Conservation (phyloP, 805 yeast genomes). For the Torulaspora franciscae region DNA sequence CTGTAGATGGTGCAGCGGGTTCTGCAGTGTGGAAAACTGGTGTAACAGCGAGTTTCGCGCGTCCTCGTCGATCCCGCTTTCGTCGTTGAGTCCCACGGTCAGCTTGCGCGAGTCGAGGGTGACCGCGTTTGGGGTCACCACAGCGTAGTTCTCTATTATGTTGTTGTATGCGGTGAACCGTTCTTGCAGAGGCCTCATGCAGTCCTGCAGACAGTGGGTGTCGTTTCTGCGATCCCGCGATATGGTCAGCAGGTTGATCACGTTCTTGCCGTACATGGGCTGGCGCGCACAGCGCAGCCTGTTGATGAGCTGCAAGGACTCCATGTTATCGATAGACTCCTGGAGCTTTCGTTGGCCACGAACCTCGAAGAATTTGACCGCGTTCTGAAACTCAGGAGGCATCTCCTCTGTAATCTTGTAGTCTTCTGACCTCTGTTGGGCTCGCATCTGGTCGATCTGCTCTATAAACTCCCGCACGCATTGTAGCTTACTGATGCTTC, state of each 20-base stretch:
- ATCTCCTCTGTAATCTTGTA: conserved; percentile 15
- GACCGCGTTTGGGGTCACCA: conserved; percentile 83
- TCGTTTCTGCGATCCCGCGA: conserved; percentile 29
- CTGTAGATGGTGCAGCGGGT: conserved; percentile 76
- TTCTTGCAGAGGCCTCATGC: conserved; percentile 41
- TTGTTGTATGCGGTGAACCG: conserved; percentile 42
- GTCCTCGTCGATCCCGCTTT: conserved; percentile 25
- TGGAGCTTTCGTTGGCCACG: conserved; percentile 49
- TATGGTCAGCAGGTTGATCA: conserved; percentile 42
- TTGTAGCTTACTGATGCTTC: conserved; percentile 42
- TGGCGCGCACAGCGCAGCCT: conserved; percentile 54
- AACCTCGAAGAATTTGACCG: conserved; percentile 56
- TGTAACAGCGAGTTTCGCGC: conserved; percentile 23
- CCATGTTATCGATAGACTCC: conserved; percentile 47
- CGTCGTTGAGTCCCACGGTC: conserved; percentile 26
- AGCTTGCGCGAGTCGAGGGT: conserved; percentile 60
- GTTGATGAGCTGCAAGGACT: conserved; percentile 60
- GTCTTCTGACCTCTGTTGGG: conserved; percentile 14
- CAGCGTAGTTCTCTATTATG: conserved; percentile 68
- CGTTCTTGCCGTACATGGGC: conserved; percentile 66
- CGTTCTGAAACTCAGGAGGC: conserved; percentile 33
- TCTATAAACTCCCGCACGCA: conserved; percentile 44
- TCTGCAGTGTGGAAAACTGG: conserved; percentile 25
- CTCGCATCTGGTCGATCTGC: conserved; percentile 43
- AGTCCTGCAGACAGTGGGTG: conserved; percentile 24